These are phyloP conservation scores for Austroboletus eburneus DNA, from an alignment of 768 basidiomycete genomes.

Conservation along the genomic window DNA sequence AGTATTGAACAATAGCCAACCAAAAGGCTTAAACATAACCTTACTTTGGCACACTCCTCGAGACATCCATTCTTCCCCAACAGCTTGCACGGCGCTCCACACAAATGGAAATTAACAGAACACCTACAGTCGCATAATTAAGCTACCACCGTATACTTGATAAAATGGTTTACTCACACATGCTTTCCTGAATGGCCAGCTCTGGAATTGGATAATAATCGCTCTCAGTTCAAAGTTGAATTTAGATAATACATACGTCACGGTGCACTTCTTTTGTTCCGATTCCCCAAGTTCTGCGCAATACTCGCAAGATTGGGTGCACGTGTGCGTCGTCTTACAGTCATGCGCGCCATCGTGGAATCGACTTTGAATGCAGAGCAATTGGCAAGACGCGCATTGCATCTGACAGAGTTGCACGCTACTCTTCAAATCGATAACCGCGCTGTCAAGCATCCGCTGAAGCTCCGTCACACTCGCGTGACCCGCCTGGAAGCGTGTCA, in stretches of 20 bases:
- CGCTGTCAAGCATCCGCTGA: constrained; percentile 39
- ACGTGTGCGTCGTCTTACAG: constrained; percentile 48
- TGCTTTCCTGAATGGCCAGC: constrained; percentile 56
- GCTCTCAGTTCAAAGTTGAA: background rate
- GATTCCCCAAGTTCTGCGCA: constrained; percentile 24
- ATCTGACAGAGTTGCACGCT: constrained; percentile 47
- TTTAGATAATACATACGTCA: constrained; percentile 36
- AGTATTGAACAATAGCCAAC: background rate
- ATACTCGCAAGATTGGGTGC: constrained; percentile 42
- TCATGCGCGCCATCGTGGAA: constrained; percentile 46
- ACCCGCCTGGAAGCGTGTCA: constrained; percentile 42
- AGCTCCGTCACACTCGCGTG: constrained; percentile 44
- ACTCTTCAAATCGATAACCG: constrained; percentile 43
- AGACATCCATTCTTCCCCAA: constrained; percentile 48
- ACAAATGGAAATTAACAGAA: constrained; percentile 47
- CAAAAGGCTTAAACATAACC: background rate
- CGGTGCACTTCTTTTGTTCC: constrained; percentile 35
- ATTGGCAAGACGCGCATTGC: constrained; percentile 45
- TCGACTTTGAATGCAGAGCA: constrained; percentile 45
- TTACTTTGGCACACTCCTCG: constrained; percentile 48
- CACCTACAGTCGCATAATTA: constrained; percentile 36
- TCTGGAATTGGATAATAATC: constrained; percentile 23
- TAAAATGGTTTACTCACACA: constrained; percentile 38
- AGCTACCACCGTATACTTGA: background rate
- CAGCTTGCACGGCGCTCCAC: constrained; percentile 48